Conservation (phyloP, 1,284 basidiomycete genomes). For the Trichosporon ovoides region DNA sequence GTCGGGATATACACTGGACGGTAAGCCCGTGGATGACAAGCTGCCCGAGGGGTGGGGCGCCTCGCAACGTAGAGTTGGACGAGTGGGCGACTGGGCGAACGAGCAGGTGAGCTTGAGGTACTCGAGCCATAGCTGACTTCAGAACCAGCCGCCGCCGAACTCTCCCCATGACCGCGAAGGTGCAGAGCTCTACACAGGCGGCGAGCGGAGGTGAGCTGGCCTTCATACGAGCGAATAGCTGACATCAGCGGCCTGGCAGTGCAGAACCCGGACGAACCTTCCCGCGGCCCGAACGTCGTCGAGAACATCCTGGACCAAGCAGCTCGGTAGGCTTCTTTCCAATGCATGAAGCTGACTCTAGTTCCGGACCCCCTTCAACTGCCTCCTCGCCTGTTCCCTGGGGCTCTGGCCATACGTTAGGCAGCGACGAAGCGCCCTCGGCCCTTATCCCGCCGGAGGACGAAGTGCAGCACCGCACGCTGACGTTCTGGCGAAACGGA, state of each 20-base stretch:
- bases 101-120: background rate
- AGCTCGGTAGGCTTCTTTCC: slow-evolving; percentile 59
- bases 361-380: slow-evolving; percentile 47
- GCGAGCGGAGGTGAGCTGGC: slow-evolving; percentile 52
- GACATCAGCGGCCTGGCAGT: slow-evolving; percentile 73
- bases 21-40: slow-evolving; percentile 23
- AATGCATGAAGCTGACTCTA: background rate
- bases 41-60: slow-evolving; percentile 42
- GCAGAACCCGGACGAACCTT: slow-evolving; percentile 66
- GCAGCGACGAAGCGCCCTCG: slow-evolving; percentile 74
- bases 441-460: slow-evolving; percentile 58
- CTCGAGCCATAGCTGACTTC: background rate
- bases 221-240: background rate
- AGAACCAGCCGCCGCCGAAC: background rate
- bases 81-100: slow-evolving; percentile 8
- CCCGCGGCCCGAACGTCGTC: slow-evolving; percentile 57
- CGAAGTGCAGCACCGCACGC: slow-evolving; percentile 63
- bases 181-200: slow-evolving; percentile 64
- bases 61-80: slow-evolving; percentile 20
- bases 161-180: slow-evolving; percentile 32
- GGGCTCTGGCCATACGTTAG: slow-evolving; percentile 71
- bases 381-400: slow-evolving; percentile 54
- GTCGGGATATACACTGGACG: slow-evolving; percentile 29
- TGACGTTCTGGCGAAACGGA: slow-evolving; percentile 93
- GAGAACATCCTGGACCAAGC: slow-evolving; percentile 76